Base-by-base conservation (phyloP, 2,329 filamentous ascomycete species). In the Fusarium bactridioides region DNA sequence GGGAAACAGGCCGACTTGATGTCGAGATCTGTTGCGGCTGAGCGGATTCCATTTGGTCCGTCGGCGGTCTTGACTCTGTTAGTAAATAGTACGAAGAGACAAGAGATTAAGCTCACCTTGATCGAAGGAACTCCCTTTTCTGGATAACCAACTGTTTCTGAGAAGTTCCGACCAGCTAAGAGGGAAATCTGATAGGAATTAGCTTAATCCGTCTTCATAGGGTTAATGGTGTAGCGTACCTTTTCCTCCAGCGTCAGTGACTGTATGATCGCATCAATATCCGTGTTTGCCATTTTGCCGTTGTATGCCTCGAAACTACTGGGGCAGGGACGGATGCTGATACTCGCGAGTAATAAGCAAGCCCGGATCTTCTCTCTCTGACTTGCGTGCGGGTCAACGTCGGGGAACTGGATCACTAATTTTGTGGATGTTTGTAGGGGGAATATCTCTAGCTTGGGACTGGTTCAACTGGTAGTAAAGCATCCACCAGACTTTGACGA, bases 21-120 rank as follows among this genome's bases (percentile, higher is more conserved):
- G 53, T 76, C 76, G 10, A 70, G 71, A 23, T 78, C 76, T 44
- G 75, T 77, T 16, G 77, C 76, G 16, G 79, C 80, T 44, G 75
- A 74, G 13, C 80, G 79, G n/a, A 79, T 78, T 16, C 80, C 80
- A 69, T 81, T 81, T 54, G 80, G 80, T 0, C 80, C 80, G 29
- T 82, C 80, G 10, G 75, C 75, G 3, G 75, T 77, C 75, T 77
- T 11, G 1, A 3, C 0, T 4, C 1, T 37, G 15, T 71, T 10
- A 69, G 57, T 18, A 8, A 7, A 13, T 33, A 15, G 3, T 9
- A 0, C 3, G 16, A 10, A 1, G 3, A 7, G 15, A 4, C 10
- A 13, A 3, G 2, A 1, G 4, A 41, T 8, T 1, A 2, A 10
- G 4, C 21, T 19, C 27, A 77, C 75, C 50, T 75, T 77, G 7